Conservation (phyloP, 805 yeast genomes). For the Yamadazyma nakazawae region DNA sequence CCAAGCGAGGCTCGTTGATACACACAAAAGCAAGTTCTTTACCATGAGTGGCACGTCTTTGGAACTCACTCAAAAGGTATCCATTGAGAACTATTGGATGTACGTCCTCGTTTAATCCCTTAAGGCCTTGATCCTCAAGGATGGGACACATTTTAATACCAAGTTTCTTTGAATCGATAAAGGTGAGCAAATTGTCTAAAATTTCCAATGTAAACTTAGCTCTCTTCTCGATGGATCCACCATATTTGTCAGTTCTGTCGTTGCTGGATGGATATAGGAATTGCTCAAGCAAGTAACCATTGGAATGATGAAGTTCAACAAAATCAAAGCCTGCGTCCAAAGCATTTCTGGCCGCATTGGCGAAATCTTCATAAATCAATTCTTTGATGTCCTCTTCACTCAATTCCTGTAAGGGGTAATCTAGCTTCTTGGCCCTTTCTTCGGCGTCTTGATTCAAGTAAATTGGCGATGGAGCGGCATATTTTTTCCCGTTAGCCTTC, state of each 20-base stretch:
- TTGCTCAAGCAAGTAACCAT: conserved; percentile 39
- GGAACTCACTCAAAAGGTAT: conserved; percentile 30
- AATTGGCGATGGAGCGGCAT: conserved; percentile 8
- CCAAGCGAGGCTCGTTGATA: conserved; percentile 16
- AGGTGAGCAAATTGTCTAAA: conserved; percentile 31
- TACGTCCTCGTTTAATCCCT: conserved; percentile 11
- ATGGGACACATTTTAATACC: conserved; percentile 37
- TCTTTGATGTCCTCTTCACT: conserved; percentile 22
- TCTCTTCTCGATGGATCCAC: conserved; percentile 38
- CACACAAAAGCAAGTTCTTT: conserved; percentile 34
- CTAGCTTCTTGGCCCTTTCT: conserved; percentile 5
- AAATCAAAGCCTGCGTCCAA: conserved; percentile 37
- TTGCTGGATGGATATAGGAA: conserved; percentile 33
- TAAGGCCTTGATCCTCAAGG: conserved; percentile 13
- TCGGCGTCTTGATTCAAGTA: neutral
- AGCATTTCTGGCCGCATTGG: conserved; percentile 28
- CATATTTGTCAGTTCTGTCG: conserved; percentile 31
- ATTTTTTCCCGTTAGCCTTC: conserved; percentile 20
- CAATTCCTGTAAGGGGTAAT: conserved; percentile 11
- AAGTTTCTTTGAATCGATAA: conserved; percentile 31
- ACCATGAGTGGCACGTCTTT: conserved; percentile 24
- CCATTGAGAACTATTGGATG: conserved; percentile 27
- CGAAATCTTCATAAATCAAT: conserved; percentile 19
- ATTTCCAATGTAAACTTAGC: conserved; percentile 30
- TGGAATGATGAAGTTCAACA: conserved; percentile 40